These are phyloP conservation scores for Colletotrichum salicis DNA, from an alignment of 2,329 filamentous ascomycete genomes.

Conservation along the genomic window DNA sequence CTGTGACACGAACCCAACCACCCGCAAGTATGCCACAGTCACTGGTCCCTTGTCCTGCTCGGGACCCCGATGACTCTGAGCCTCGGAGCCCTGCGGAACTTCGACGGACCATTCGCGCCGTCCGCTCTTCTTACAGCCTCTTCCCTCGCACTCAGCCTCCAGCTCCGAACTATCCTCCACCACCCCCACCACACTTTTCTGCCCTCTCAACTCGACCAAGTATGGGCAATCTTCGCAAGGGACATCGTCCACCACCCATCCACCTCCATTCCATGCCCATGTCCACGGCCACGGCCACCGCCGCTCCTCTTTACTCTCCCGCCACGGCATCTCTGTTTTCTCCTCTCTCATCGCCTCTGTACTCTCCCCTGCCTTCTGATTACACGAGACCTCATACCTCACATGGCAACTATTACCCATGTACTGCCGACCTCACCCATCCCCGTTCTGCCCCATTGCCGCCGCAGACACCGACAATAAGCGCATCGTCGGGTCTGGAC, in stretches of 20 bases:
- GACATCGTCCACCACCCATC: constrained; percentile 32
- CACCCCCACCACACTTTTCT: constrained; percentile 18
- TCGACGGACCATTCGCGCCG: constrained; percentile 37
- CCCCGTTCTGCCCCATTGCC: constrained; percentile 35
- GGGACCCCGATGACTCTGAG: constrained; percentile 5
- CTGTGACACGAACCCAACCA: constrained; percentile 33
- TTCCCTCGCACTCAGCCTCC: constrained; percentile 30
- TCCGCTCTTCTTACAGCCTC: constrained; percentile 36
- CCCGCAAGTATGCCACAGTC: constrained; percentile 3
- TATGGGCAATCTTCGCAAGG: constrained; percentile 23
- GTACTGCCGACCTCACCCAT: constrained; percentile 29
- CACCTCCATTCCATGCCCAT: constrained; percentile 33
- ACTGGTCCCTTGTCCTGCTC: constrained; percentile 16
- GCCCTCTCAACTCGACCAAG: constrained; percentile 9
- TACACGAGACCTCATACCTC: constrained; percentile 32
- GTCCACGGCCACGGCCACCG: background rate
- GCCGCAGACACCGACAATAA: constrained; percentile 3
- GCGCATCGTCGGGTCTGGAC: background rate
- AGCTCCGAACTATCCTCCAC: constrained; percentile 15
- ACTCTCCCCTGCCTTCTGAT: constrained; percentile 17
- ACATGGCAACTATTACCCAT: constrained; percentile 12
- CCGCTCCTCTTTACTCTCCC: constrained; percentile 15
- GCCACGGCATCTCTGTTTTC: constrained; percentile 32
- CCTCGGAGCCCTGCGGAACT: constrained; percentile 17
- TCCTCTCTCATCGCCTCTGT: constrained; percentile 27